These are phyloP conservation scores for Fraxinus angustifolia DNA, from an alignment of 305 asterid species.

Conservation along the genomic window DNA sequence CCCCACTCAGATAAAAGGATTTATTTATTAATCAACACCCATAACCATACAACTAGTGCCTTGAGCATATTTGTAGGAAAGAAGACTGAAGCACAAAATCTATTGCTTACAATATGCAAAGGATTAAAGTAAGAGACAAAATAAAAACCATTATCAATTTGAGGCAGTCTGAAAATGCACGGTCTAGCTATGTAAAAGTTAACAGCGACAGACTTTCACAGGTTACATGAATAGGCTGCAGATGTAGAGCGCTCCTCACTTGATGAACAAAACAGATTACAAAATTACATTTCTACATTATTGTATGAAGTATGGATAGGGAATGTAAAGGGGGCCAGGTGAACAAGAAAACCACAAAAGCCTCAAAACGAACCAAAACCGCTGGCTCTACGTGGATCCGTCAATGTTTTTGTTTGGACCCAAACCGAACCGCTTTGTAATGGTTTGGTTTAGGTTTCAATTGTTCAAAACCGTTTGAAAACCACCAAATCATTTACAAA, in stretches of 20 bases:
- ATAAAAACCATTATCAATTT: not conserved
- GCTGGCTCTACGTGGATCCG: not conserved
- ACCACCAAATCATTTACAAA: not conserved
- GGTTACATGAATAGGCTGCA: not conserved
- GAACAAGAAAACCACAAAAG: not conserved
- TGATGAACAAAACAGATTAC: not conserved
- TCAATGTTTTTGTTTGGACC: not conserved
- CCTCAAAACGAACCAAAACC: not conserved
- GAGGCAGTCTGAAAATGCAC: not conserved
- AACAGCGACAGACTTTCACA: not conserved
- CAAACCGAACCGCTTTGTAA: not conserved
- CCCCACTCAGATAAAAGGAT: not conserved
- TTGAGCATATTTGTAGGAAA: not conserved
- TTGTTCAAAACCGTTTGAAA: not conserved
- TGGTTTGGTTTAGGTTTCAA: not conserved
- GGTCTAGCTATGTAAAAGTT: not conserved
- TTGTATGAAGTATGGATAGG: not conserved
- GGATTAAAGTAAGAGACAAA: not conserved
- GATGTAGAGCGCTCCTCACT: not conserved
- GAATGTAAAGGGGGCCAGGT: not conserved
- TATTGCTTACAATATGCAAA: not conserved
- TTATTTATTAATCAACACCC: not conserved
- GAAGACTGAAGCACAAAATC: not conserved
- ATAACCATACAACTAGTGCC: not conserved
- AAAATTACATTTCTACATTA: not conserved